Conservation (phyloP, 495 filamentous ascomycete genomes). For the Penicillium robsamsonii region DNA sequence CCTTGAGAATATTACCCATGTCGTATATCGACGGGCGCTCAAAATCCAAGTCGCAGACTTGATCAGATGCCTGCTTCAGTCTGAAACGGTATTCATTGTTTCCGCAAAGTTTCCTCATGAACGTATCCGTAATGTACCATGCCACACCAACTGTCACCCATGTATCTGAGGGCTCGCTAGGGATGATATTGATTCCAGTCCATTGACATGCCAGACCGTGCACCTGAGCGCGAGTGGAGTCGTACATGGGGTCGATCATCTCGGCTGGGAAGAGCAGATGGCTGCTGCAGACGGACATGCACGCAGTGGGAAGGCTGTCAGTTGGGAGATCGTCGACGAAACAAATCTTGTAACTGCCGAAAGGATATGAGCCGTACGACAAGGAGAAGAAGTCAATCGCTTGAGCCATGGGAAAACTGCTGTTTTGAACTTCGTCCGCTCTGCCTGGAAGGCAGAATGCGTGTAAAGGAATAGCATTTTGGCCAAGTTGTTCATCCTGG, state of each 20-base stretch:
- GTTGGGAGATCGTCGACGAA: slow-evolving; percentile 84
- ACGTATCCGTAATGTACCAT: slow-evolving; percentile 89
- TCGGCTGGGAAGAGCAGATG: slow-evolving; percentile 78
- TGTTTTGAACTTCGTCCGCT: slow-evolving; percentile 74
- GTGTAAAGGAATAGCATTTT: slow-evolving; percentile 77
- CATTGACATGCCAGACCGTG: slow-evolving; percentile 90
- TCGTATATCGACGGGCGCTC: slow-evolving; percentile 78
- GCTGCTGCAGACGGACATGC: slow-evolving; percentile 82
- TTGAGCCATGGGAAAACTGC: slow-evolving; percentile 71
- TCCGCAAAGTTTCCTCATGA: slow-evolving; percentile 83
- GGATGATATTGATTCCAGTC: slow-evolving; percentile 84
- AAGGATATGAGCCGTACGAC: slow-evolving; percentile 82
- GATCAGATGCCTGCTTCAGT: slow-evolving; percentile 82
- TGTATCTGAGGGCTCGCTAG: slow-evolving; percentile 72
- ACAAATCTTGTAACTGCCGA: slow-evolving; percentile 81
- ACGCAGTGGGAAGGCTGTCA: slow-evolving; percentile 73
- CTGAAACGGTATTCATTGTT: slow-evolving; percentile 92
- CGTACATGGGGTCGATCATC: slow-evolving; percentile 77
- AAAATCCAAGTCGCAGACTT: slow-evolving; percentile 76
- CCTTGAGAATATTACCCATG: slow-evolving; percentile 70
- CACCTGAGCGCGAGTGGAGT: slow-evolving; percentile 71
- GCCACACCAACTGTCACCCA: slow-evolving; percentile 93
- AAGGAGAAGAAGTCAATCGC: slow-evolving; percentile 85
- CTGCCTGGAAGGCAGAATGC: slow-evolving; percentile 88
- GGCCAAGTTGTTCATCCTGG: slow-evolving; percentile 83